Evolutionary conservation across 1,139 yeast genomes (phyloP).

Genomic region (Pichia kudriavzevii): DNA sequence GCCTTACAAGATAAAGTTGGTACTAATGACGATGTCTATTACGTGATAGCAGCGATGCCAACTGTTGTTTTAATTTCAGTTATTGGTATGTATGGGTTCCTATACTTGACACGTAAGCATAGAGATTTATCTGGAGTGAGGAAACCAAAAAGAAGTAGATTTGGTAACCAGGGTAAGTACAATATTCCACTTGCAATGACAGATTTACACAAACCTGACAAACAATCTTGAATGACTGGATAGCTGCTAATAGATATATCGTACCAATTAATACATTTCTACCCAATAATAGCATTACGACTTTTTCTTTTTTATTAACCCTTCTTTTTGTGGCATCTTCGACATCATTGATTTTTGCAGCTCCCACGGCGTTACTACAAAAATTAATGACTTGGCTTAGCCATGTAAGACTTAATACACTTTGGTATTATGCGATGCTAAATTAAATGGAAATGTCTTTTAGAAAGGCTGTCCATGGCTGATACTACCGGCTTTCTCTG

Average conservation of each 20-base stretch:
- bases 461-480: too few species aligned
- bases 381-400: too few species aligned
- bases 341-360: too few species aligned
- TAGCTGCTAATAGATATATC: neutral
- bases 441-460: too few species aligned
- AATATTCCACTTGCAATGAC: slow-evolving; percentile 23
- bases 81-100: slow-evolving; percentile 56
- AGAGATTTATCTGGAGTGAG: slow-evolving; percentile 40
- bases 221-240: slow-evolving; percentile 9
- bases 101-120: slow-evolving; percentile 46
- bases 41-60: slow-evolving; percentile 66
- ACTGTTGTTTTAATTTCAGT: slow-evolving; percentile 56
- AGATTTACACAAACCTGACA: slow-evolving; percentile 25
- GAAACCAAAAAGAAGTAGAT: slow-evolving; percentile 43
- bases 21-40: slow-evolving; percentile 58
- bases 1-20: slow-evolving; percentile 45
- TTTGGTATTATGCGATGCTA: too few species aligned
- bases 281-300: too few species aligned
- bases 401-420: too few species aligned
- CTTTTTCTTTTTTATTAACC: neutral
- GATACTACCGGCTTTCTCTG: too few species aligned
- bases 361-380: too few species aligned
- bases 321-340: too few species aligned
- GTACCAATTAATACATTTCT: neutral
- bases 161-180: slow-evolving; percentile 35